A percentile compares a stretch with the other conserved stretches of the same genome.
Evolutionary conservation across 139 green algal species (phyloP).

Genomic region (Closterium sp.): DNA sequence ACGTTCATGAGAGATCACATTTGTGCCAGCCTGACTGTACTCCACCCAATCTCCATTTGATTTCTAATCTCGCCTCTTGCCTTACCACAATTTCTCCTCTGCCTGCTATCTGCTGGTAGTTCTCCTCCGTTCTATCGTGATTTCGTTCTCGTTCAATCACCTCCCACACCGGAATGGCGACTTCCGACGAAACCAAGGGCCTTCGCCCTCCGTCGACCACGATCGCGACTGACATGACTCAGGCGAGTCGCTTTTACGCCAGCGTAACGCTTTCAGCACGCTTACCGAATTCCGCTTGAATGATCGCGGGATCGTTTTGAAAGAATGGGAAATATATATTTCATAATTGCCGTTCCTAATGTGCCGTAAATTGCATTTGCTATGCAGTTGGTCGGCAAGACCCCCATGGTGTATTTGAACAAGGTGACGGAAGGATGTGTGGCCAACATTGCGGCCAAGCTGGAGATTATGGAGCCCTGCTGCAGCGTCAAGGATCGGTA

Average conservation of each 20-base stretch:
- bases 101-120: background rate
- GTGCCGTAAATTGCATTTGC: background rate
- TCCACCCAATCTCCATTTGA: no score
- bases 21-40: no score
- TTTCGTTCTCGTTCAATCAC: background rate
- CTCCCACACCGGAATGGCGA: background rate
- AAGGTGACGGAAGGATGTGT: slow-evolving; percentile 74
- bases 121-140: background rate
- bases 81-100: background rate
- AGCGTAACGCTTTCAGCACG: no score
- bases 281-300: no score
- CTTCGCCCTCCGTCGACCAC: background rate
- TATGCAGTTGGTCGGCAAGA: slow-evolving; percentile 83
- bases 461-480: slow-evolving; percentile 92
- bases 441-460: slow-evolving; percentile 82
- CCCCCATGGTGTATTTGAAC: slow-evolving; percentile 93
- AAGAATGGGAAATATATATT: no score
- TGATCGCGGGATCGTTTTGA: no score
- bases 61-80: no score
- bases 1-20: no score
- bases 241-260: background rate
- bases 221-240: background rate
- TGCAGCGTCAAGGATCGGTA: slow-evolving; percentile 68
- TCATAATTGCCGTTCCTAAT: background rate
- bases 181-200: background rate